Conservation (phyloP, 164 flowering plant genomes). For the Vitis rotundifolia region DNA sequence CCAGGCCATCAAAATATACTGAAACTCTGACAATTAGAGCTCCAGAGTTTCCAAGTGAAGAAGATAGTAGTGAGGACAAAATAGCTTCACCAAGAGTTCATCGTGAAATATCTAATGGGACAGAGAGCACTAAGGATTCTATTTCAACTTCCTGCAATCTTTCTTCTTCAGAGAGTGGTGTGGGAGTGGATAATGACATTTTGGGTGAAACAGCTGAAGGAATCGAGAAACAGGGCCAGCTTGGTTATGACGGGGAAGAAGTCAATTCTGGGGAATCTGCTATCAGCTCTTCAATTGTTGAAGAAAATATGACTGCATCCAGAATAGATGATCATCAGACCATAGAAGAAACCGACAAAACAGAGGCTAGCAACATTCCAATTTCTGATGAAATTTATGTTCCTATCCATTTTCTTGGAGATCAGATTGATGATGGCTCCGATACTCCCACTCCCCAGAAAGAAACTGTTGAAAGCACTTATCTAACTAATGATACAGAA, state of each 20-base stretch:
- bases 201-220: conserved; percentile 7
- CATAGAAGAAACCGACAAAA: conserved; percentile 6
- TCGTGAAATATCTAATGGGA: conserved; percentile 9
- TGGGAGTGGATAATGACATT: conserved; percentile 7
- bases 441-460: conserved; percentile 2
- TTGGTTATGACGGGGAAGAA: conserved; percentile 9
- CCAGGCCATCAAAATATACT: conserved; percentile 18
- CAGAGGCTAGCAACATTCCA: not conserved
- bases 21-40: conserved; percentile 32
- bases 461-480: conserved; percentile 4
- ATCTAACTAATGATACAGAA: conserved; percentile 4
- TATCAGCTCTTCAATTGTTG: not conserved
- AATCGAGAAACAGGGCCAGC: conserved; percentile 1
- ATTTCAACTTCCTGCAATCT: conserved; percentile 2
- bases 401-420: not conserved
- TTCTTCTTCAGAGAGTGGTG: conserved; percentile 10
- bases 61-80: conserved; percentile 13
- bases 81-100: conserved; percentile 11
- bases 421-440: conserved; percentile 5
- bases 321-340: not conserved
- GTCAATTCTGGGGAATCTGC: not conserved
- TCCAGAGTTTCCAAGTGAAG: conserved; percentile 45
- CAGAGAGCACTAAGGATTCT: conserved; percentile 7
- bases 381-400: not conserved
- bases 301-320: not conserved